Conservation (phyloP, 2,329 filamentous ascomycete species). For the Stagonosporopsis vannaccii region DNA sequence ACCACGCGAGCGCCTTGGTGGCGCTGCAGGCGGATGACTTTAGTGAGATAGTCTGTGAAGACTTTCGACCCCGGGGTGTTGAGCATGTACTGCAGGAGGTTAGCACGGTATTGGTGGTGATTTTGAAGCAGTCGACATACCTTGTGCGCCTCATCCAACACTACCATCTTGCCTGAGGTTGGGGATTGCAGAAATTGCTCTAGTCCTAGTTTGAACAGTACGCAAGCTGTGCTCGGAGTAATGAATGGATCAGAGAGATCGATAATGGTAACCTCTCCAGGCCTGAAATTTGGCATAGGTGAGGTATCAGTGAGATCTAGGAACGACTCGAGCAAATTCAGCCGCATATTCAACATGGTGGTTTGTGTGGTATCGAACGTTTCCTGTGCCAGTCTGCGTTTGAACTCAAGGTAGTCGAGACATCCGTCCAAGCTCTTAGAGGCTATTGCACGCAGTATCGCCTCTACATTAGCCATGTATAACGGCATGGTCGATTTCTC, state of each 20-base stretch:
- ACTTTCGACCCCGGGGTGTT: conserved; percentile 60
- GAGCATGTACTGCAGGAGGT: conserved; percentile 62
- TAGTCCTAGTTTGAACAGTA: conserved; percentile 76
- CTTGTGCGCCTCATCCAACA: conserved; percentile 81
- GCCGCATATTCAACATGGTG: conserved; percentile 64
- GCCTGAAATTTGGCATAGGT: conserved; percentile 31
- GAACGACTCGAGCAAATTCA: conserved; percentile 71
- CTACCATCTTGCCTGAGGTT: conserved; percentile 64
- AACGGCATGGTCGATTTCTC: conserved; percentile 53
- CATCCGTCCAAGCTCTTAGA: conserved; percentile 51
- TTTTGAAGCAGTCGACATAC: conserved; percentile 38
- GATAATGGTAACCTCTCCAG: conserved; percentile 68
- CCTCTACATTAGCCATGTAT: conserved; percentile 57
- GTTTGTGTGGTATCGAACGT: conserved; percentile 53
- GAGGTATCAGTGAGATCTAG: conserved; percentile 51
- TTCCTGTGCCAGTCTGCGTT: conserved; percentile 19
- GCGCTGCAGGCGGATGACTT: conserved; percentile 72
- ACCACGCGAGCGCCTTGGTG: conserved; percentile 72
- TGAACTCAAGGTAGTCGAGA: conserved; percentile 59
- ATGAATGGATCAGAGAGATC: conserved; percentile 78
- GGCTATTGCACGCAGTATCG: conserved; percentile 64
- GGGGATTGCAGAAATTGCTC: conserved; percentile 66
- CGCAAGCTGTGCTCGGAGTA: conserved; percentile 70
- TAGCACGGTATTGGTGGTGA: not conserved
- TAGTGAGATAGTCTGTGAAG: conserved; percentile 69